Base-by-base conservation (phyloP, 331 rosid species). In the Saraca asoca region DNA sequence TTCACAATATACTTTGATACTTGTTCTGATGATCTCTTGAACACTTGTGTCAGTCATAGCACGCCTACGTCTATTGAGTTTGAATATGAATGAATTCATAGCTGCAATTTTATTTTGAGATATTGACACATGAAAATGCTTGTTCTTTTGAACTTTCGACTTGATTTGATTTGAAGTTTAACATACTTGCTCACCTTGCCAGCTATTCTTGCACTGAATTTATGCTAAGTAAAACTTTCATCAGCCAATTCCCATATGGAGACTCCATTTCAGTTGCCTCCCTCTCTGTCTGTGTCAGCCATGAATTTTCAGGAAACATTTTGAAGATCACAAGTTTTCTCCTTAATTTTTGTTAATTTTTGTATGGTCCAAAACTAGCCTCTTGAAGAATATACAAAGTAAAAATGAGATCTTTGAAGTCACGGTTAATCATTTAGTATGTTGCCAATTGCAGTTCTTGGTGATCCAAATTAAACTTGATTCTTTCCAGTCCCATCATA, bases 81-180 rank as follows among this genome's bases (percentile, higher is more conserved):
- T 45, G 44, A 53, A 58, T 56, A 9, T 37, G 17, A 20, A 24
- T 24, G n/a, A 14, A 46, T 72, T 61, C n/a, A 34, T 66, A 48
- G 39, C 12, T 60, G 64, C 37, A 29, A 7, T 24, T 24, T 24
- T 24, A 24, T 24, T 24, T 1, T 24, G 41, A 29, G 41, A 39
- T 65, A 34, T 50, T 12, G 35, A 52, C 43, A 58, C 17, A 12
- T 64, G 35, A 38, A 41, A 18, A 15, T 42, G 73, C 42, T 55
- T 58, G 35, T 5, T 7, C 41, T 38, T 44, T 4, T 15, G 31
- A 29, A 39, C 38, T 44, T 53, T 57, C 12, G 34, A 37, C 37
- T 55, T 19, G 49, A 39, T 52, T 46, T 43, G 43, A 68, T 37
- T 33, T 56, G 8, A 15, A 64, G 34, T 9, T 38, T 18, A 13